Evolutionary conservation across 805 yeast species (phyloP), one percentile per base, ranked within the genome.

Genomic region (Clavispora asparagi): DNA sequence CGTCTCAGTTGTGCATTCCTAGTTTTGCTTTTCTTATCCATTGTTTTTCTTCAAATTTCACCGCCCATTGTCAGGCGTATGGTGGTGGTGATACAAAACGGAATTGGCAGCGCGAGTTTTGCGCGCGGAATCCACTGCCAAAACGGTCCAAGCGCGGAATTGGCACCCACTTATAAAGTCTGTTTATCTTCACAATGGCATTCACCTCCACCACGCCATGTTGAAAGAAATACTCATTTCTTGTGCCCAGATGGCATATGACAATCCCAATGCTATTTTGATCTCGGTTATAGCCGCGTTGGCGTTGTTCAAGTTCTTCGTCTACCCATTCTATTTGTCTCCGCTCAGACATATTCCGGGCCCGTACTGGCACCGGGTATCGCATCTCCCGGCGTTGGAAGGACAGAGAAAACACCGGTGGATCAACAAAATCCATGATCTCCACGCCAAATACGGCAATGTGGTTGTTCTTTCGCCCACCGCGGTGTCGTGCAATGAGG

Each of bases 381-480:
- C 82, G 1, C 58, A 59, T 19, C 44, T 65, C 12, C 65, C 65
- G 14, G 56, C 65, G 4, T 60, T 69, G 32, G 55, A 65, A 37
- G 63, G 68, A 28, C 71, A 76, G 48, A 69, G 86, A 45, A 79
- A 73, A 49, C 64, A 66, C 29, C 67, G 64, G 32, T 70, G 75
- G 74, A 59, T 67, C 14, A 36, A 50, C 16, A 51, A 47, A 7
- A 76, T 83, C 3, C 76, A 80, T 46, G 35, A 57, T 3, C 62
- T 83, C 47, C 91, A 85, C 55, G 40, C 58, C 40, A 59, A 65
- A 47, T 82, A 82, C 54, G 91, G 90, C 1, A 75, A 83, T 7
- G 77, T 83, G 4, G 81, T 85, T 6, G 67, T 85, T 19, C 61
- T 85, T 12, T 73, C 81, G 1, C 89, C 90, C 2, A 62, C 66